A percentile compares a stretch with the other conserved stretches of the same genome.
These are phyloP conservation scores for Trichoderma cornu-damae DNA, from an alignment of 2,329 filamentous ascomycete species.

Conservation along the genomic window DNA sequence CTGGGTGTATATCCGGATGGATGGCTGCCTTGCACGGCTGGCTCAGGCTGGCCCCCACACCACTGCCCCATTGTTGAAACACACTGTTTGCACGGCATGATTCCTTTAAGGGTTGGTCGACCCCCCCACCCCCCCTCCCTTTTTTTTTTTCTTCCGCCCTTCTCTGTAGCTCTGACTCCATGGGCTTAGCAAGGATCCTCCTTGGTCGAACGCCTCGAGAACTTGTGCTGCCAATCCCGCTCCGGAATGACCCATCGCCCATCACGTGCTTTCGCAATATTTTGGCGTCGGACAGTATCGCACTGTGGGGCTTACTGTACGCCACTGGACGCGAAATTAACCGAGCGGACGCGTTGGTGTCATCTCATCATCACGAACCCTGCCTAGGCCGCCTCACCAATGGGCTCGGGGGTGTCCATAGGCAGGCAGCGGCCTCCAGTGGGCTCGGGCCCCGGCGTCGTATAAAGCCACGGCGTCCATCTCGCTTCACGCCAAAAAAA, in stretches of 20 bases:
- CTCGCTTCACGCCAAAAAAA: slow-evolving; percentile 20
- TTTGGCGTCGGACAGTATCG: slow-evolving; percentile 7
- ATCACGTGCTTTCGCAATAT: slow-evolving; percentile 18
- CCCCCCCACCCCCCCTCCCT: too few species aligned
- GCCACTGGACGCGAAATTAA: slow-evolving; percentile 15
- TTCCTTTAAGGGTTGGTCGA: background rate
- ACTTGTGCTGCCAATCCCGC: slow-evolving; percentile 7
- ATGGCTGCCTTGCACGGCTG: slow-evolving; percentile 16
- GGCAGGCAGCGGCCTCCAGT: slow-evolving; percentile 15
- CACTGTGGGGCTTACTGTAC: slow-evolving; percentile 1
- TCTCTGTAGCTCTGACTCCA: slow-evolving; percentile 13
- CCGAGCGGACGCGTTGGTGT: slow-evolving; percentile 19
- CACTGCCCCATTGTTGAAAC: slow-evolving; percentile 14
- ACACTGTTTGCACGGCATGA: background rate
- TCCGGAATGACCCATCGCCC: background rate
- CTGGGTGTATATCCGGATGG: too few species aligned
- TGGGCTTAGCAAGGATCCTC: background rate
- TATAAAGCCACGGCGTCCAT: slow-evolving; percentile 24
- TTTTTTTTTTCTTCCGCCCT: background rate
- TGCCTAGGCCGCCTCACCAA: slow-evolving; percentile 19
- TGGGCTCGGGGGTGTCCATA: slow-evolving; percentile 23
- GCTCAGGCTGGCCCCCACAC: slow-evolving; percentile 11
- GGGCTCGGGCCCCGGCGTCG: background rate
- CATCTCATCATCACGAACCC: slow-evolving; percentile 17
- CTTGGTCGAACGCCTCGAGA: too few species aligned